Conservation (phyloP, 1,139 yeast genomes). For the Protomyces pachydermus region DNA sequence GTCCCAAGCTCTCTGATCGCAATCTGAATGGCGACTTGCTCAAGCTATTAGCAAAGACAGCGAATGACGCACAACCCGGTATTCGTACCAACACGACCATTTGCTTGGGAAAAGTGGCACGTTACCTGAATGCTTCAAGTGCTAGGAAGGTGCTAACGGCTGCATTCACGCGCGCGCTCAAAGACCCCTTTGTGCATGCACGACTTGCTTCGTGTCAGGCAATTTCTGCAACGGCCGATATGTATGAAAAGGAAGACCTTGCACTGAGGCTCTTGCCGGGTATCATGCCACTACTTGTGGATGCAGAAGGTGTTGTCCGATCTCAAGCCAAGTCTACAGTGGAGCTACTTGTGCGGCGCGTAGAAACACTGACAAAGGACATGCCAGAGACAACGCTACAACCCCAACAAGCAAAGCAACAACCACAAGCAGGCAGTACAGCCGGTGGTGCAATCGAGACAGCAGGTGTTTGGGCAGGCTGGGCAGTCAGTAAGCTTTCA, state of each 20-base stretch:
- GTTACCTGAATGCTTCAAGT: slow-evolving; percentile 51
- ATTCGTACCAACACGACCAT: slow-evolving; percentile 82
- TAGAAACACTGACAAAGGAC: slow-evolving; percentile 2
- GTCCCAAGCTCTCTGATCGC: slow-evolving; percentile 65
- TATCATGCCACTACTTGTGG: slow-evolving; percentile 77
- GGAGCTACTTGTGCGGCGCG: background rate
- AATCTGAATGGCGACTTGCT: slow-evolving; percentile 83
- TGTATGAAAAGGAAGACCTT: slow-evolving; percentile 68
- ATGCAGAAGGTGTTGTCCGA: slow-evolving; percentile 37
- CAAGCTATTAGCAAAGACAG: slow-evolving; percentile 77
- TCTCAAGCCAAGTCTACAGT: slow-evolving; percentile 7
- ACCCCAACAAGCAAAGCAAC: background rate
- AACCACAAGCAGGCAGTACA: background rate
- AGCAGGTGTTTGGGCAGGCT: slow-evolving; percentile 26
- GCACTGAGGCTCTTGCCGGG: slow-evolving; percentile 81
- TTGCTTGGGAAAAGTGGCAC: slow-evolving; percentile 66
- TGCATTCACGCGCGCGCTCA: slow-evolving; percentile 76
- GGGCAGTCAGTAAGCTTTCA: slow-evolving; percentile 21
- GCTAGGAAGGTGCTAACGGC: slow-evolving; percentile 64
- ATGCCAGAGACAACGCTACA: slow-evolving; percentile 16
- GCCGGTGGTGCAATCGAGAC: slow-evolving; percentile 11
- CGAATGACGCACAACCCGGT: slow-evolving; percentile 75
- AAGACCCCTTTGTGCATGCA: slow-evolving; percentile 74
- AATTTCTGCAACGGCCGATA: slow-evolving; percentile 57
- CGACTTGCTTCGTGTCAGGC: slow-evolving; percentile 76